Percentiles rank a stretch among this genome's conserved stretches.
Conservation (phyloP, 2,329 filamentous ascomycete genomes). For the Clonostachys solani region DNA sequence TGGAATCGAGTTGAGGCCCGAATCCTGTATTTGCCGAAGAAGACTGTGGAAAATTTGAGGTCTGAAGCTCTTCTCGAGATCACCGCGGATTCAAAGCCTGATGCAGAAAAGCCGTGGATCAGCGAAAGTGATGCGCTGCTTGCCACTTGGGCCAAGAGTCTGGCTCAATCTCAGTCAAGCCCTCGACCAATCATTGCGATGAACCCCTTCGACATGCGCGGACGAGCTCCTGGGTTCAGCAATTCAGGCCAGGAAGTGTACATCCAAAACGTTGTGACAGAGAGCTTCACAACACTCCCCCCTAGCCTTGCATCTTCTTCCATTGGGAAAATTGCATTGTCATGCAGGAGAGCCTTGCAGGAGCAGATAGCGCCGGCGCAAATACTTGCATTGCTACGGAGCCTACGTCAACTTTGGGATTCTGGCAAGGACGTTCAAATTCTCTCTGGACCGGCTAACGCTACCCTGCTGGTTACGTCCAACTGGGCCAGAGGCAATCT, state of each 20-base stretch:
- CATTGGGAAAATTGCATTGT: conserved; percentile 18
- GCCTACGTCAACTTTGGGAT: conserved; percentile 9
- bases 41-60: conserved; percentile 1
- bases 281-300: conserved; percentile 11
- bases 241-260: conserved; percentile 9
- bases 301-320: conserved; percentile 12
- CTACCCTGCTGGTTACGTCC: conserved; percentile 23
- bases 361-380: conserved; percentile 26
- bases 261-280: conserved; percentile 17
- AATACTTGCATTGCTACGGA: conserved; percentile 18
- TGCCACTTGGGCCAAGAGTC: conserved; percentile 27
- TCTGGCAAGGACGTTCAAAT: conserved; percentile 10
- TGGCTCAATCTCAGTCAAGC: conserved; percentile 10
- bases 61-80: not conserved
- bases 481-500: conserved; percentile 33
- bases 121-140: conserved; percentile 40
- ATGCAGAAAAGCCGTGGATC: conserved; percentile 22
- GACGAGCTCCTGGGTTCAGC: conserved; percentile 11
- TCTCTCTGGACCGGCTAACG: conserved; percentile 21
- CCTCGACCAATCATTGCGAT: conserved; percentile 15
- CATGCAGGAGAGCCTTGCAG: conserved; percentile 21
- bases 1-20: conserved; percentile 25
- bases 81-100: not conserved
- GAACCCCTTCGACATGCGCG: conserved; percentile 17
- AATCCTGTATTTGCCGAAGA: conserved; percentile 30